These are phyloP conservation scores for Carpinus viminea DNA, from an alignment of 306 rosid genomes.

Conservation along the genomic window DNA sequence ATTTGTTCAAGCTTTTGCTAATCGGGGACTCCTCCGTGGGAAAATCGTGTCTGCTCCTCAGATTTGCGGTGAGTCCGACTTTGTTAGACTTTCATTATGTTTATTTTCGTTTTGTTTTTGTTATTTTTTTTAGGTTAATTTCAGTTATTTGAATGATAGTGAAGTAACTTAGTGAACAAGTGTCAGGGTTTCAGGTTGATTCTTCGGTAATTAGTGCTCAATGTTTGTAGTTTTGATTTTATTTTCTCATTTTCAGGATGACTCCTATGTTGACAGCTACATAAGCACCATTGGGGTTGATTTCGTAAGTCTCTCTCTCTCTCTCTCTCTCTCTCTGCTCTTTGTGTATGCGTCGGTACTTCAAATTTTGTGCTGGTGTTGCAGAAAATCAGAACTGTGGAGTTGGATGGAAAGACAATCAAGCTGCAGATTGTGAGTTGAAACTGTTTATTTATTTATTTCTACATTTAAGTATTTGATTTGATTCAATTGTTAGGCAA, in stretches of 20 bases:
- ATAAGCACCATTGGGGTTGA: conserved; percentile 97
- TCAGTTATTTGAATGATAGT: background rate
- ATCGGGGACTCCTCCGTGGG: conserved; percentile 98
- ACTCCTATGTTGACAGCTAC: conserved; percentile 92
- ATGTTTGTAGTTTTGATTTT: background rate
- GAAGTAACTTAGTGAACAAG: background rate
- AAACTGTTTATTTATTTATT: background rate
- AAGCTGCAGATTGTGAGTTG: conserved; percentile 95
- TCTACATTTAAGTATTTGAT: background rate
- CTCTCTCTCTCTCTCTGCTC: background rate
- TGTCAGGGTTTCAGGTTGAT: conserved; percentile 23
- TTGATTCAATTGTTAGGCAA: background rate
- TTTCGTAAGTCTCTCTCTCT: conserved; percentile 53
- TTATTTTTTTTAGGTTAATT: background rate
- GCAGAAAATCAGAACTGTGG: conserved; percentile 96
- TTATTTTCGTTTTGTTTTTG: background rate
- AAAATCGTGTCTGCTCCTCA: conserved; percentile 86
- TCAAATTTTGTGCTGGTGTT: background rate
- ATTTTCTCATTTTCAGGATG: conserved; percentile 54
- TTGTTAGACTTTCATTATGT: background rate
- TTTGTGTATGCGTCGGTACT: background rate
- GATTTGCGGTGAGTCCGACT: conserved; percentile 68
- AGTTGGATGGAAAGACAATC: conserved; percentile 80
- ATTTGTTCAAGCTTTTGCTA: conserved; percentile 84
- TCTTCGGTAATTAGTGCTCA: background rate